Evolutionary conservation across 768 basidiomycete species (phyloP).

Genomic region (Dacryopinax primogenitus): DNA sequence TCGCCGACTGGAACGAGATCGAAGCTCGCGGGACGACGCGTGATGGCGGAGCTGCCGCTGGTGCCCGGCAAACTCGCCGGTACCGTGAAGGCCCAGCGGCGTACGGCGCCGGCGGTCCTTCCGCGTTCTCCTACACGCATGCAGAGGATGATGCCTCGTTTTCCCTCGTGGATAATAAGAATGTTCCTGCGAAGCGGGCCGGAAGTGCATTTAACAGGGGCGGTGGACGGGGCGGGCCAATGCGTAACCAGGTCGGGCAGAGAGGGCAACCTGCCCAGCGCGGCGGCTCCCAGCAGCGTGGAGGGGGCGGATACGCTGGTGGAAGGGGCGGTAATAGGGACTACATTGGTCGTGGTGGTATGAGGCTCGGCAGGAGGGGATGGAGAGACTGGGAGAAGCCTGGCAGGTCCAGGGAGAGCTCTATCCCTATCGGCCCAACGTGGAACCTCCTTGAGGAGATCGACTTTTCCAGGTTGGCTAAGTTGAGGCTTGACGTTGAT

Average conservation of each 20-base stretch:
- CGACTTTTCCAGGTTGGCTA: conserved; percentile 83
- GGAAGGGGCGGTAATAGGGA: conserved; percentile 19
- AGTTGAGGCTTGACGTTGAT: conserved; percentile 87
- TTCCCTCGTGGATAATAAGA: conserved; percentile 87
- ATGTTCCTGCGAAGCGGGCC: conserved; percentile 57
- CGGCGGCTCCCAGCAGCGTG: conserved; percentile 23
- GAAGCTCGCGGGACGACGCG: conserved; percentile 34
- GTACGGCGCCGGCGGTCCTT: conserved; percentile 80
- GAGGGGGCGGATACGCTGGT: conserved; percentile 23
- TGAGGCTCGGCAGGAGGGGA: conserved; percentile 52
- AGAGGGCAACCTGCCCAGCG: conserved; percentile 31
- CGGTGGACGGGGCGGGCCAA: conserved; percentile 34
- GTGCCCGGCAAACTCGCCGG: conserved; percentile 13
- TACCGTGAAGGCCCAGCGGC: conserved; percentile 62
- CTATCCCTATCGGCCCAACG: conserved; percentile 78
- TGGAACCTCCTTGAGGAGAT: conserved; percentile 98
- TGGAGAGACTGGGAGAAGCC: conserved; percentile 89
- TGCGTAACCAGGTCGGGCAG: conserved; percentile 33
- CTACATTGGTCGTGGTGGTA: conserved; percentile 26
- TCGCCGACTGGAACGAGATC: conserved; percentile 93
- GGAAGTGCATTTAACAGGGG: conserved; percentile 39
- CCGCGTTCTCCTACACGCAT: conserved; percentile 92
- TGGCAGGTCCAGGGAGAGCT: conserved; percentile 71
- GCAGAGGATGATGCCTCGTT: conserved; percentile 96
- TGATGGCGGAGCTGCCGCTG: conserved; percentile 43